Base-by-base conservation (phyloP, 2,329 filamentous ascomycete genomes). In the Monilinia polystroma region DNA sequence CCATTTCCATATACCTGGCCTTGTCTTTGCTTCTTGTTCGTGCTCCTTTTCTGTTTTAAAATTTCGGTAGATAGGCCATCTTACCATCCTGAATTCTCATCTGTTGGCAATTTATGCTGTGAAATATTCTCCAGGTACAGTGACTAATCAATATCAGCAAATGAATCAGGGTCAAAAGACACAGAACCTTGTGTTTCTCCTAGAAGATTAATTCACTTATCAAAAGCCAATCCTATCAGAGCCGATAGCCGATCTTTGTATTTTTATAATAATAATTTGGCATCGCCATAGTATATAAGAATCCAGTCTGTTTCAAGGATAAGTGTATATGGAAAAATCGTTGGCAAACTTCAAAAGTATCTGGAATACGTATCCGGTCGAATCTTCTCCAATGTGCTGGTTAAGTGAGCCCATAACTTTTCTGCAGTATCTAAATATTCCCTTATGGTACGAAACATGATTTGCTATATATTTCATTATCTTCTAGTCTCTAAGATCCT, bases 41-140 rank as follows among this genome's bases (percentile, higher is more conserved):
- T 12, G 8, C 4, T 10, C 3, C 1, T 0, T 11, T 1, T n/a
- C 4, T 35, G 0, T 5, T 11, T 0, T 1, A n/a, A 18, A 59
- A 8, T 8, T 12, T 10, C 32, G 29, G 47, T 20, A 18, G 18
- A n/a, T 4, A 58, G 20, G 2, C 18, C 1, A 4, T 7, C 11
- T 32, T 0, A 7, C 6, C 8, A 47, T 16, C 49, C 23, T 12
- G 26, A 12, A 4, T n/a, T 23, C 12, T 7, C 14, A 52, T 16
- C 8, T 52, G 1, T 29, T 18, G 49, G 14, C 6, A 7, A 52
- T 52, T 4, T 29, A 52, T 2, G 0, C 4, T 12, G 4, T 0
- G 35, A 3, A 38, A 16, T 7, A 5, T 10, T 23, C 8, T 35
- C 32, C 10, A 20, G 53, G 5, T 38, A 2, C n/a, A 32, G 20